These are phyloP conservation scores for Botryotinia globosa DNA, from an alignment of 2,329 filamentous ascomycete species.

Conservation along the genomic window DNA sequence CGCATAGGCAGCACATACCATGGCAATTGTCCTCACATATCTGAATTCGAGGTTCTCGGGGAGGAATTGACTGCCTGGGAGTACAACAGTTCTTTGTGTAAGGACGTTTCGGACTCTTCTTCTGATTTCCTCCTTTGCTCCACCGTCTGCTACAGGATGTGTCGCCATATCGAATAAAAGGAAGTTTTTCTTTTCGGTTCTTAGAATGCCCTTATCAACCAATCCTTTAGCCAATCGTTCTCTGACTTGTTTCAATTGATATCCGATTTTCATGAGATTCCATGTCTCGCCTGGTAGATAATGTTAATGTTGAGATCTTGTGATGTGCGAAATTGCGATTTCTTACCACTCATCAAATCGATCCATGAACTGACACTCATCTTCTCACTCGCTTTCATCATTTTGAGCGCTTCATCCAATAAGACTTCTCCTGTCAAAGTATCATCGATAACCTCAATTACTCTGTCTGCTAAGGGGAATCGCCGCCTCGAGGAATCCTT, in stretches of 20 bases:
- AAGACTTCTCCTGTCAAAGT: constrained; percentile 95
- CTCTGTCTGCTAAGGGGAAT: constrained; percentile 86
- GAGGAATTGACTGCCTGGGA: constrained; percentile 81
- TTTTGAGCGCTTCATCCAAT: constrained; percentile 95
- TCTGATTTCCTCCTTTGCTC: constrained; percentile 96
- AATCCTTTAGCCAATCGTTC: constrained; percentile 95
- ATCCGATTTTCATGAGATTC: constrained; percentile 99
- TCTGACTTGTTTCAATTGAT: constrained; percentile 98
- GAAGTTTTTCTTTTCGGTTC: constrained; percentile 99
- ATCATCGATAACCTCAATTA: constrained; percentile 97
- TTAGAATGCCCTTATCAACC: constrained; percentile 96
- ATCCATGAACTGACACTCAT: constrained; percentile 99
- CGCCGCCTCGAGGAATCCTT: constrained; percentile 89
- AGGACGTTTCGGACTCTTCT: constrained; percentile 88
- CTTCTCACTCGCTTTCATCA: constrained; percentile 99
- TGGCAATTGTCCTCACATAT: constrained; percentile 84
- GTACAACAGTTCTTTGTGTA: constrained; percentile 89
- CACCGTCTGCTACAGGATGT: constrained; percentile 92
- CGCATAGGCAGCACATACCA: constrained; percentile 97
- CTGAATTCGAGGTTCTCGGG: constrained; percentile 94
- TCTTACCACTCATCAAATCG: constrained; percentile 89
- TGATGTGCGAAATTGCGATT: constrained; percentile 13
- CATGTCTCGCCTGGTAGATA: constrained; percentile 79
- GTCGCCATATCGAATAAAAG: constrained; percentile 99
- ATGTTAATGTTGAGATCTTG: constrained; percentile 13